These are phyloP conservation scores for Tricholoma flavovirens DNA, from an alignment of 768 basidiomycete species.

Conservation along the genomic window DNA sequence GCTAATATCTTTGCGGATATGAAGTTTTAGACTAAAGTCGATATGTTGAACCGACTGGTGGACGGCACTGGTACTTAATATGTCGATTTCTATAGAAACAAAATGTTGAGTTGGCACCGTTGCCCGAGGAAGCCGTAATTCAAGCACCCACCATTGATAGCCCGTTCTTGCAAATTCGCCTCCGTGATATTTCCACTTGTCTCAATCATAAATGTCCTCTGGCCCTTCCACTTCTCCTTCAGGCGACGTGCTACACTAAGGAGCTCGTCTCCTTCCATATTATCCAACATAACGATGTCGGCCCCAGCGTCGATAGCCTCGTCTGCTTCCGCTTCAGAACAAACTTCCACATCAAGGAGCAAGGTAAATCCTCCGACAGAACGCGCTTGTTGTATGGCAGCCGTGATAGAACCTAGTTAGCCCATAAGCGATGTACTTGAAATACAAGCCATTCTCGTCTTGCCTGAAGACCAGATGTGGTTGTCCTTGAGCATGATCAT, in stretches of 20 bases:
- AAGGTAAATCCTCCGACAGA: conserved; percentile 88
- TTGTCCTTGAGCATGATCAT: conserved; percentile 99
- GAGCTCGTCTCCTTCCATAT: conserved; percentile 77
- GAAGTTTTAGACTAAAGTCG: conserved; percentile 96
- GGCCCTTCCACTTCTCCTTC: conserved; percentile 73
- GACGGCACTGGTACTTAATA: conserved; percentile 84
- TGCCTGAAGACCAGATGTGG: conserved; percentile 96
- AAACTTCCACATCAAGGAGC: conserved; percentile 90
- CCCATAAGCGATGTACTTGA: background rate
- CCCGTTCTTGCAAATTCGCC: conserved; percentile 69
- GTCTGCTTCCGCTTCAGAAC: conserved; percentile 83
- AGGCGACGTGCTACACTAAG: conserved; percentile 60
- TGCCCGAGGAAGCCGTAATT: background rate
- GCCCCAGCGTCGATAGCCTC: conserved; percentile 97
- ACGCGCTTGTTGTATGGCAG: conserved; percentile 81
- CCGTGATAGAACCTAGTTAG: conserved; percentile 75
- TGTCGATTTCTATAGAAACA: conserved; percentile 73
- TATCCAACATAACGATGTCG: conserved; percentile 94
- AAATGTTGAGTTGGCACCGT: background rate
- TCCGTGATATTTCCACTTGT: conserved; percentile 95
- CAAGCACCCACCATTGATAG: conserved; percentile 66
- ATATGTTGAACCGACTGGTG: conserved; percentile 92
- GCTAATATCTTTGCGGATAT: conserved; percentile 39
- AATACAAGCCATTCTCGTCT: conserved; percentile 26
- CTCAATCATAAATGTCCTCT: conserved; percentile 85